Base-by-base conservation (phyloP, 768 basidiomycete species). In the Psilocybe cyanescens region DNA sequence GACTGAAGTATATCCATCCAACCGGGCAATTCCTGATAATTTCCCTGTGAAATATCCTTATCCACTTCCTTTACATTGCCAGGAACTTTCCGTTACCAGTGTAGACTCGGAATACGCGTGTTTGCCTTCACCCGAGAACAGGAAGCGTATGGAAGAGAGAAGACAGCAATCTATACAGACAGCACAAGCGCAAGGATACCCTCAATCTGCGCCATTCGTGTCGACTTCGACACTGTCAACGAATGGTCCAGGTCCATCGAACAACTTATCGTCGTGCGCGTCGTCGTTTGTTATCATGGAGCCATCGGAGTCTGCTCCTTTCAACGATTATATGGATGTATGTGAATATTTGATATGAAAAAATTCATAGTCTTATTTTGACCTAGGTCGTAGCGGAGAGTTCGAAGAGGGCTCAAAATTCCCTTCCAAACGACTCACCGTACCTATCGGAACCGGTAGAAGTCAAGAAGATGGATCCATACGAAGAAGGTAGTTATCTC, bases 401-500 rank as follows among this genome's bases (percentile, higher is more conserved):
- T 31, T 30, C 30, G n/a, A 30, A 29, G 28, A 11, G 9, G 30
- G 19, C 49, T 12, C 29, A 28, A 29, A 31, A 51, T 7, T 1
- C 29, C 8, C 9, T 28, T 28, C 4, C 5, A 29, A 51, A 16
- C 28, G 3, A 51, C 9, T 31, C 3, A 2, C 12, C 7, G 14
- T 9, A 28, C 29, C 28, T 1, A 19, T 19, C 37, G 7, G 39
- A 52, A 24, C 33, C 45, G 6, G 52, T 35, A n/a, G 29, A 44
- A 17, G 55, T 59, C 8, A 62, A 59, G 45, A 71, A 71, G 53
- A 59, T 67, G 48, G 70, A 71, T 33, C 70, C 68, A 8, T 66
- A 71, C 41, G 68, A 71, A 62, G 65, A 67, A 64, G 70, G 70
- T 70, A 29, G 8, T 24, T 16, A 8, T 16, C 12, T 24, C 11